Base-by-base conservation (phyloP, 2,329 filamentous ascomycete genomes). In the Metarhizium humberi region DNA sequence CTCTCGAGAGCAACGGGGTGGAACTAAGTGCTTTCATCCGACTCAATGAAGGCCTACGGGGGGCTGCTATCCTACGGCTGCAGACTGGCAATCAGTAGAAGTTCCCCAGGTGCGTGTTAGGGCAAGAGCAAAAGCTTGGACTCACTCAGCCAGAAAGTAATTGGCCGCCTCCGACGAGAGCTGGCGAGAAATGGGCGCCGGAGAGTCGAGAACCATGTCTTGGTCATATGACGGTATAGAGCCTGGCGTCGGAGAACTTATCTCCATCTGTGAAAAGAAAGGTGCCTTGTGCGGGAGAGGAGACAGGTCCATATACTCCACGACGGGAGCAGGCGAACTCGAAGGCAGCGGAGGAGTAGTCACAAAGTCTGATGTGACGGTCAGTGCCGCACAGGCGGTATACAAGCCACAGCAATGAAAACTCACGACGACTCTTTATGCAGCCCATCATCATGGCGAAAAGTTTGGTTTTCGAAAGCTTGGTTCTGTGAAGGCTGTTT, bases 281-380 rank as follows among this genome's bases (percentile, higher is more conserved):
- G 87, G 80, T 34, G 80, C 76, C 76, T 96, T 96, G 76, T 96
- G 90, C 57, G 91, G 92, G 45, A 97, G 74, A 43, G 94, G 92
- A 48, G 92, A 96, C 70, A 96, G 85, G 66, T 97, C 92, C 90
- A 97, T 96, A 55, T 84, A 78, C 69, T 96, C 91, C 58, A 82
- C 80, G 54, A 78, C 72, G 40, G 80, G 80, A 55, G 82, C 83
- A 6, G 92, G 91, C 48, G 92, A 95, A 6, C 92, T 96, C 2
- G 90, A 88, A 3, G 73, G 85, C 53, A 95, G 77, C 47, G 90
- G 89, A 57, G 94, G 91, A 42, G 92, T 96, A 40, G 87, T 95
- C 64, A 90, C 82, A 65, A 81, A 82, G 69, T 89, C 90, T 86
- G 57, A 65, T 55, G 16, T 10, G 36, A 52, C 57, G 11, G 51